phyloP scores from a whole-genome alignment of 257 asterid species.

The Solanum pennellii region DNA sequence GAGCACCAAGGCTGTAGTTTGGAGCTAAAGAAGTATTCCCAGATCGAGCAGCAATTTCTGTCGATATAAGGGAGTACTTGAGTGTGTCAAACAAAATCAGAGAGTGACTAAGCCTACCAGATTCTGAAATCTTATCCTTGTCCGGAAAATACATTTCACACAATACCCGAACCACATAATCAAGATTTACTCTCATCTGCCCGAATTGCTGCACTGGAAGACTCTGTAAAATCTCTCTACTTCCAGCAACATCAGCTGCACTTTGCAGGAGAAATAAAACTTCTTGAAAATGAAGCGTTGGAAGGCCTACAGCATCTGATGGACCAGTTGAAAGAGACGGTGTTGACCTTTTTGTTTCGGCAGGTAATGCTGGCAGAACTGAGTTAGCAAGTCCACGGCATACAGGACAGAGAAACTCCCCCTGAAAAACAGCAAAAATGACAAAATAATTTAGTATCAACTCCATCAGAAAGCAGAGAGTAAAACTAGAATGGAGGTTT shows the following conservation, averaged over 20 bases:
- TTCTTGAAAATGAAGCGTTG: constrained; percentile 36
- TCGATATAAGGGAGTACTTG: constrained; percentile 69
- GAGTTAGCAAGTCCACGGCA: constrained; percentile 95
- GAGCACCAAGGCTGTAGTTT: constrained; percentile 42
- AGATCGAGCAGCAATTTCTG: constrained; percentile 93
- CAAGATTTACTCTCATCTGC: constrained; percentile 47
- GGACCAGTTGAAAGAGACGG: constrained; percentile 16
- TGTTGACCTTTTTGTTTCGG: constrained; percentile 22
- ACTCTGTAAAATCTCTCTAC: constrained; percentile 33
- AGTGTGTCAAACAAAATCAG: constrained; percentile 81
- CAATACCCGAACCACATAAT: constrained; percentile 45
- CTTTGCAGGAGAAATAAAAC: constrained; percentile 50
- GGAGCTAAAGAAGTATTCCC: constrained; percentile 56
- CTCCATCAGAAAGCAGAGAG: constrained; percentile 1
- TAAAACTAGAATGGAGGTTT: neutral
- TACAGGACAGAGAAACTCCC: constrained; percentile 98
- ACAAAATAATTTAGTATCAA: constrained; percentile 3
- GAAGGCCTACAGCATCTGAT: constrained; percentile 15
- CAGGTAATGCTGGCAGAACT: constrained; percentile 58
- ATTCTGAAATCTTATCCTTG: constrained; percentile 48
- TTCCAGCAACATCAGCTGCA: constrained; percentile 52
- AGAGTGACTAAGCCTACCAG: constrained; percentile 57
- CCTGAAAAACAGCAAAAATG: constrained; percentile 35
- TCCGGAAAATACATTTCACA: constrained; percentile 67
- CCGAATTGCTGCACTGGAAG: constrained; percentile 38